Evolutionary conservation across 2,329 filamentous ascomycete genomes (phyloP).

Genomic region (Pestalotiopsis sp.): DNA sequence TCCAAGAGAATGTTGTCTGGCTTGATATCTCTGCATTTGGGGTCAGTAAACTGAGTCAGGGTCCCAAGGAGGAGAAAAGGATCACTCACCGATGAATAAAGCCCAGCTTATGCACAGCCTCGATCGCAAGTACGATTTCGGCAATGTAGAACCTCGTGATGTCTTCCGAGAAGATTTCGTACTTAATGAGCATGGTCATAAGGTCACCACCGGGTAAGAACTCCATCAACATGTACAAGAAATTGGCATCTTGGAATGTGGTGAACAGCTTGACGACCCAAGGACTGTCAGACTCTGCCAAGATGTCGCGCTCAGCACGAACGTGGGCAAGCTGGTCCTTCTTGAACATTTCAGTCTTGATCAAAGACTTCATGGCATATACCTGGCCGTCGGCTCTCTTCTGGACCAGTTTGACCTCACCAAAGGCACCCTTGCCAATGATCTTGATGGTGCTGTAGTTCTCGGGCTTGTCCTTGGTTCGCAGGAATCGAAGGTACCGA

Average conservation of each 20-base stretch:
- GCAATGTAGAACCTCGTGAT: constrained; percentile 99
- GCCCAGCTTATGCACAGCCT: constrained; percentile 95
- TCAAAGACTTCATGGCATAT: constrained; percentile 96
- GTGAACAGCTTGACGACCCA: constrained; percentile 99
- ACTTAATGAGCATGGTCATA: constrained; percentile 99
- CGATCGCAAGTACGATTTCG: constrained; percentile 96
- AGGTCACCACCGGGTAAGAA: constrained; percentile 96
- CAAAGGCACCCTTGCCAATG: constrained; percentile 98
- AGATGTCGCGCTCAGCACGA: constrained; percentile 93
- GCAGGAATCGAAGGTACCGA: constrained; percentile 89
- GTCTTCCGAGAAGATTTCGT: constrained; percentile 98
- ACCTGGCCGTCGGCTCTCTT: constrained; percentile 96
- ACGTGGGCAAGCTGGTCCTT: constrained; percentile 98
- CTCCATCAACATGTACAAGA: constrained; percentile 99
- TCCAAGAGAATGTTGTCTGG: constrained; percentile 98
- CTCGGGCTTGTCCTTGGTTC: constrained; percentile 88
- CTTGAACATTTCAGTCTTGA: constrained; percentile 99
- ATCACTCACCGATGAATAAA: constrained; percentile 87
- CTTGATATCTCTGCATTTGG: constrained; percentile 81
- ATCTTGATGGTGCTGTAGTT: constrained; percentile 98
- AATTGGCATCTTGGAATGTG: constrained; percentile 95
- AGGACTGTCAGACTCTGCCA: constrained; percentile 98
- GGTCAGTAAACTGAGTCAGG: neutral
- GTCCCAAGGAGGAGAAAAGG: neutral
- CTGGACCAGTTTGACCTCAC: constrained; percentile 96